Evolutionary conservation across 257 asterid species (phyloP).

Genomic region (Nicotiana sylvestris): DNA sequence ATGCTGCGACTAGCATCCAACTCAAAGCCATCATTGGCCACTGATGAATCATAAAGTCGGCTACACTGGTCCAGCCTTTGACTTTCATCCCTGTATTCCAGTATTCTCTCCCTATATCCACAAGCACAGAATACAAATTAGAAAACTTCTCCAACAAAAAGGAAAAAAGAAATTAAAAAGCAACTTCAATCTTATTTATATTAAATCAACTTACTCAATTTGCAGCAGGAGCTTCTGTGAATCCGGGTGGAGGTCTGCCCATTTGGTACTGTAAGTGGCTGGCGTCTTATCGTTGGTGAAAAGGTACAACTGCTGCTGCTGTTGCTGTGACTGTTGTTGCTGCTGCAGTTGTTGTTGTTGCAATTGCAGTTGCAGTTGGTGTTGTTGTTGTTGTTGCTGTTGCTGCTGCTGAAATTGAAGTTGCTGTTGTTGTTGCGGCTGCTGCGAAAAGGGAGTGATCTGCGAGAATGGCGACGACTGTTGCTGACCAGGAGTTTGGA

Average conservation of each 20-base stretch:
- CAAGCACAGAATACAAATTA: background rate
- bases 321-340: conserved; percentile 29
- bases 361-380: conserved; percentile 22
- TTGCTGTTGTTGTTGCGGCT: conserved; percentile 24
- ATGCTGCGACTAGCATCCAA: conserved; percentile 73
- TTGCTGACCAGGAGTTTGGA: conserved; percentile 25
- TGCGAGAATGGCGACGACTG: conserved; percentile 32
- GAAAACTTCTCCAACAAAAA: background rate
- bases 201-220: conserved; percentile 53
- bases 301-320: conserved; percentile 66
- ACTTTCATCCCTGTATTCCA: conserved; percentile 91
- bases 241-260: conserved; percentile 97
- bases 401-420: conserved; percentile 42
- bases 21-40: conserved; percentile 77
- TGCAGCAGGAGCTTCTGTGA: conserved; percentile 79
- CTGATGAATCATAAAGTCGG: conserved; percentile 83
- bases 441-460: conserved; percentile 17
- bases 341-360: conserved; percentile 34
- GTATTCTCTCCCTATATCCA: conserved; percentile 65
- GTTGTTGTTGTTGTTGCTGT: conserved; percentile 32
- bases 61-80: conserved; percentile 84
- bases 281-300: conserved; percentile 76
- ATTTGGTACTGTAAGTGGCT: conserved; percentile 81
- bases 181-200: background rate
- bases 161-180: background rate